Base-by-base conservation (phyloP, 371 early-diverging fungal species). In the Mucor piriformis region DNA sequence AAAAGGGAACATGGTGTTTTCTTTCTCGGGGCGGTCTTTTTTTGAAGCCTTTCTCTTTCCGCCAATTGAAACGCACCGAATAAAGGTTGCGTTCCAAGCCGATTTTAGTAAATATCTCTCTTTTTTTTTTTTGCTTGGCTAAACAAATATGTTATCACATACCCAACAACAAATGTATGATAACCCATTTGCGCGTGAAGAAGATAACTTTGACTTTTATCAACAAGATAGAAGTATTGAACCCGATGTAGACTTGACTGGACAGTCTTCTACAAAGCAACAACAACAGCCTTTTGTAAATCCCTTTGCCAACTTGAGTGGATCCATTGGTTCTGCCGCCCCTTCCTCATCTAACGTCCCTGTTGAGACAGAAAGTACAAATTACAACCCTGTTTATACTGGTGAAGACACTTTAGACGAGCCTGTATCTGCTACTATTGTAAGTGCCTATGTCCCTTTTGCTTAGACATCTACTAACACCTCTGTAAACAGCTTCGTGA, bases 341-440 rank as follows among this genome's bases (percentile, higher is more conserved):
- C 55, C 61, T 54, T 44, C 56, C 6, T 12, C 50, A 20, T 24
- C 55, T 20, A 43, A 42, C 20, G 42, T 35, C 0, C 32, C 47
- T 34, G 21, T 21, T 21, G 25, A 13, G 33, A 18, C 43, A 13
- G 23, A 15, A 16, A 18, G 6, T 15, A 42, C 29, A n/a, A 54
- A 25, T 43, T 18, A 44, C 16, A 34, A 33, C 46, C 21, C 25
- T 16, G 50, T 23, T 44, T 66, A 67, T 48, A 54, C 61, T 4
- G 63, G 59, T 2, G 55, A 63, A 50, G 84, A 95, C 77, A 95
- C 97, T 23, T 82, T 96, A 32, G 97, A 96, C 69, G 97, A 96
- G 66, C 93, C 97, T 20, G 91, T 96, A 10, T 82, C 85, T 29
- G 88, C 76, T 38, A 92, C 92, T 21, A 79, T 92, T 67, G 92